Base-by-base conservation (phyloP, 108 stramenopile genomes). In the Cyclotella distinguenda region DNA sequence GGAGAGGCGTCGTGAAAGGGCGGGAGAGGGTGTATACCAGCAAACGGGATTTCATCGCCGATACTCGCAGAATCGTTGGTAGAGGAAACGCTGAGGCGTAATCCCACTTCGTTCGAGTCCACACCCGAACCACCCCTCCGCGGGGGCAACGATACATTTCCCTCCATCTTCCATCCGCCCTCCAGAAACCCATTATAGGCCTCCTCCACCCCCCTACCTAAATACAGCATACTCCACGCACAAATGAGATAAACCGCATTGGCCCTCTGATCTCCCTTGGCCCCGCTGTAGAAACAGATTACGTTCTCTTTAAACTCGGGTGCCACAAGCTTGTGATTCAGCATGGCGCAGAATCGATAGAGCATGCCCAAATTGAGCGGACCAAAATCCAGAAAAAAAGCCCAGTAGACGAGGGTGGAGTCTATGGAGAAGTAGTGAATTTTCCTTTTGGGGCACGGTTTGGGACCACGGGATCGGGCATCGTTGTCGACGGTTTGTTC, bases 331-430 rank as follows among this genome's bases (percentile, higher is more conserved):
- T 91, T 92, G 36, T 54, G 62, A 64, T 98, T 95, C 36, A 99
- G 77, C 36, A 79, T 70, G 6, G 69, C 48, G 38, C 89, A 95
- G 69, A 98, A 99, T n/a, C 97, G 92, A 70, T 91, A 94, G 2
- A 98, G 67, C 74, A 96, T 97, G 2, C 95, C 98, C 3, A 99
- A 77, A 64, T 96, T 98, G 13, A 98, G 80, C 12, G 98, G 99
- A n/a, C 99, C 99, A 79, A 97, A 99, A 74, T 99, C 99, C 18
- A 98, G 80, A 82, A 95, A 99, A 74, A 99, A 99, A 62, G 97
- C 98, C 97, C 97, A 99, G 67, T 99, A 99, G 27, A 96, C 80
- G 39, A 98, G 63, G 54, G 96, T 93, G 5, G 72, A 51, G 82
- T 99, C 97, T 27, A 98, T 96, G 55, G 77, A 77, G 74, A 96